Base-by-base conservation (phyloP, 495 filamentous ascomycete species). In the Neurospora sp. region DNA sequence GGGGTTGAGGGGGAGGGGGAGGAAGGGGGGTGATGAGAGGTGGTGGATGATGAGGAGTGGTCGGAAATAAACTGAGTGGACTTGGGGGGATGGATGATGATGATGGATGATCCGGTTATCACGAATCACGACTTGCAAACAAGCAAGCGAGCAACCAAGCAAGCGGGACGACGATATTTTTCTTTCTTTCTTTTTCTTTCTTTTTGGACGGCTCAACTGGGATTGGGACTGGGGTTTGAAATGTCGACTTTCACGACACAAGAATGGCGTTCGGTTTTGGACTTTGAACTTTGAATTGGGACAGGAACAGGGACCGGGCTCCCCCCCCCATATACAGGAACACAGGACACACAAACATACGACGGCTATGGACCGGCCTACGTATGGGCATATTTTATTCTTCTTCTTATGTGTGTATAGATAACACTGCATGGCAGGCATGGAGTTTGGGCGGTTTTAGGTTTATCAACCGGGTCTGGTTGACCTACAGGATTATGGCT, bases 1-100 rank as follows among this genome's bases (percentile, higher is more conserved):
- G 75, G 71, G 0, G 70, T 49, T 27, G 77, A 79, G 7, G 73
- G 39, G 6, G 71, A 78, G 27, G 54, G 14, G 2, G 54, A 31
- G 54, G 54, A 54, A 7, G 20, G 20, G 46, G 11, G n/a, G n/a
- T 23, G 23, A 54, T 54, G 31, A 35, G 35, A 35, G 35, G 35
- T 35, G 35, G 35, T 35, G 35, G 3, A 14, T 31, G 23, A 62
- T 60, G 41, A 35, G 20, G 41, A 72, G 23, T 16, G 23, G 31
- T 62, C 23, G 54, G 42, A 46, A 46, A n/a, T 46, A 46, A 8
- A 18, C 42, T 46, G 42, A 18, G 10, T 40, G 18, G 18, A n/a
- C 42, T 20, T 20, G 9, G 42, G 8, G 42, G 9, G 4, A 20
- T 46, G n/a, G n/a, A n/a, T 20, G 42, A 35, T 35, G 18, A 44